Conservation (phyloP, 225 moss, liverwort and hornwort species). For the Straminergon stramineum region DNA sequence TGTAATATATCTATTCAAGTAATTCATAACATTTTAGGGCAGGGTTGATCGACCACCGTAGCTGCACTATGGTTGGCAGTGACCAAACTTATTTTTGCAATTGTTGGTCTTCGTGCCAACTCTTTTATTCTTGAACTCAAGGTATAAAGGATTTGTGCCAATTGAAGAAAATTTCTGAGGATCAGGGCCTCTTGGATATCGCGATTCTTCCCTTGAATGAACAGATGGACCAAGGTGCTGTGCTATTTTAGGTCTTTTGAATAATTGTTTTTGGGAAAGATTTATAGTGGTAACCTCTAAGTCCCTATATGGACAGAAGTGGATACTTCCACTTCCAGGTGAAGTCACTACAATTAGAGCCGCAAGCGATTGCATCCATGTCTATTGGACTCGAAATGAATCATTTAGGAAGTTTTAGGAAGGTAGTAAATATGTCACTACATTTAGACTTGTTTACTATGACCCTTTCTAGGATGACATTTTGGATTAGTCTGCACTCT, state of each 20-base stretch:
- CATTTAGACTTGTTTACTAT: neutral
- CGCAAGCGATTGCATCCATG: neutral
- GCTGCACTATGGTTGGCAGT: neutral
- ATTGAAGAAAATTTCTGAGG: neutral
- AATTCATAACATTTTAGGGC: neutral
- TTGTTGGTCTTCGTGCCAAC: neutral
- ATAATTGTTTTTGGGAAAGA: neutral
- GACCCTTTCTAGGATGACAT: neutral
- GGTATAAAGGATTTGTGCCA: neutral
- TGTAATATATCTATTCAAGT: neutral
- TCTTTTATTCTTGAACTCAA: neutral
- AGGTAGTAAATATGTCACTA: neutral
- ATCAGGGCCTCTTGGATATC: neutral
- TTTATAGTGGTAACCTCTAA: neutral
- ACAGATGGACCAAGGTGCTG: neutral
- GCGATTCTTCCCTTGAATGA: neutral
- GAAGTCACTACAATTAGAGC: neutral
- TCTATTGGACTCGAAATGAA: neutral
- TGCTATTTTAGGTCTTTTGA: neutral
- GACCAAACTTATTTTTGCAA: neutral
- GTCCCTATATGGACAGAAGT: neutral
- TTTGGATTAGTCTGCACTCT: neutral
- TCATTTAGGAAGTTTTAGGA: neutral
- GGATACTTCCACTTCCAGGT: neutral
- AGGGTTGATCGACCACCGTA: neutral